phyloP scores from a whole-genome alignment of 805 yeast genomes.

The Lachancea kluyveri region DNA sequence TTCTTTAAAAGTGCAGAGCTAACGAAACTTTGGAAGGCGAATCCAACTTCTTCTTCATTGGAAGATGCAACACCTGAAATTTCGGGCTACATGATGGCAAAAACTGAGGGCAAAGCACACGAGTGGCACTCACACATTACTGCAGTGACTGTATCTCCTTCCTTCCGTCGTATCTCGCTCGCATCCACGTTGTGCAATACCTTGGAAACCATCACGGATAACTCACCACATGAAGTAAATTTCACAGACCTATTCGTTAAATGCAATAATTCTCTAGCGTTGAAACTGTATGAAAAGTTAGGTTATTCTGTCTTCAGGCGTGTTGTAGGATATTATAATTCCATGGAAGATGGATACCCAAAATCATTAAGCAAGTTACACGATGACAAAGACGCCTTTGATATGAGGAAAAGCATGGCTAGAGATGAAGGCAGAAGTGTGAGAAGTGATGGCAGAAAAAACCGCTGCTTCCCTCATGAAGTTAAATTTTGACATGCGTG shows the following conservation, averaged over 20 bases:
- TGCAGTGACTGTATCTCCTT: conserved; percentile 84
- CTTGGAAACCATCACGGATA: conserved; percentile 66
- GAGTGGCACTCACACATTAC: conserved; percentile 98
- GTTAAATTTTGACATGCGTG: conserved; percentile 41
- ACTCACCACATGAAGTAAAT: conserved; percentile 72
- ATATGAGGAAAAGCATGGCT: conserved; percentile 64
- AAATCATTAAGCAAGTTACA: conserved; percentile 36
- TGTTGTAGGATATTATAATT: conserved; percentile 83
- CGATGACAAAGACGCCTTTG: conserved; percentile 82
- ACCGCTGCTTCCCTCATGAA: conserved; percentile 60
- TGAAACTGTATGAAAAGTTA: conserved; percentile 73
- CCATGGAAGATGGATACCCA: conserved; percentile 40
- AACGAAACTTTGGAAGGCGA: conserved; percentile 28
- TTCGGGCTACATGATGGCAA: conserved; percentile 89
- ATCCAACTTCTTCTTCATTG: conserved; percentile 5
- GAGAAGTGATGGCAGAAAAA: conserved; percentile 53
- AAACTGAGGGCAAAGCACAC: conserved; percentile 76
- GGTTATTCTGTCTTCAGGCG: conserved; percentile 83
- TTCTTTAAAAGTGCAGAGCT: conserved; percentile 68
- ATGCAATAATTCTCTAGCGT: conserved; percentile 75
- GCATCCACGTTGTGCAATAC: conserved; percentile 76
- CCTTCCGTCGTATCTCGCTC: conserved; percentile 76
- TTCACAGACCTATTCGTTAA: conserved; percentile 90
- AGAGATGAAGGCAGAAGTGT: conserved; percentile 51
- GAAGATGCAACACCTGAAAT: conserved; percentile 12